A percentile compares a stretch with the other conserved stretches of the same genome.
phyloP scores from a whole-genome alignment of 345 rosid species.

The Laguncularia racemosa region DNA sequence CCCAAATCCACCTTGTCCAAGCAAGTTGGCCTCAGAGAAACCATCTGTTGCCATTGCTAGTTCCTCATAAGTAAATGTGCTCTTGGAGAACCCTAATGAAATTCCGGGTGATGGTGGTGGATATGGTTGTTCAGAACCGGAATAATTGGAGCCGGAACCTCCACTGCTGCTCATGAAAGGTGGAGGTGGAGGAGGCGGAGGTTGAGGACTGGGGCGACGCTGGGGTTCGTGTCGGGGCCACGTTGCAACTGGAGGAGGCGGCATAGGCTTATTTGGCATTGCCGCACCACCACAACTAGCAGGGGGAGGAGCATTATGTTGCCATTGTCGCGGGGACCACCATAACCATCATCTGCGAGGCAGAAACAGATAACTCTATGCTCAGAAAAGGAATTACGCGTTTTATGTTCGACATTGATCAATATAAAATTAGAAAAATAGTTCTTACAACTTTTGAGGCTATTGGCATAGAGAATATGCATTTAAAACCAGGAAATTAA shows the following conservation, averaged over 20 bases:
- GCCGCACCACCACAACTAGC: neutral
- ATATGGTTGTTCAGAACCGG: constrained; percentile 26
- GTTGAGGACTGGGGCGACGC: neutral
- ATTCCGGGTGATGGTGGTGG: constrained; percentile 53
- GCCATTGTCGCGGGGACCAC: constrained; percentile 60
- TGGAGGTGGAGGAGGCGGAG: constrained; percentile 10
- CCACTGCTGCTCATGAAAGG: constrained; percentile 35
- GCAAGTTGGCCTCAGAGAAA: constrained; percentile 33
- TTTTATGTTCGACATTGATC: neutral
- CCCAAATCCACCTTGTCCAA: constrained; percentile 48
- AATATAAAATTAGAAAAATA: neutral
- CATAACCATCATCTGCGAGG: constrained; percentile 43
- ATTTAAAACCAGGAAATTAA: too few relatives aligned
- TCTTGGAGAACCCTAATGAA: constrained; percentile 43
- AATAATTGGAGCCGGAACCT: constrained; percentile 30
- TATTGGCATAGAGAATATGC: too few relatives aligned
- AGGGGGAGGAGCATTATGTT: constrained; percentile 46
- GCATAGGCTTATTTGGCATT: constrained; percentile 14
- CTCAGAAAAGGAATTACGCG: neutral
- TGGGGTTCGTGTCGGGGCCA: neutral
- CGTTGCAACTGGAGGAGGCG: constrained; percentile 2
- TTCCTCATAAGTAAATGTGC: constrained; percentile 33
- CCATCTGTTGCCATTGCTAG: constrained; percentile 32
- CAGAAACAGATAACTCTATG: constrained; percentile 1
- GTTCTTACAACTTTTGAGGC: too few relatives aligned